These are phyloP conservation scores for Xanthoconium stramineum DNA, from an alignment of 768 basidiomycete genomes.

Conservation along the genomic window DNA sequence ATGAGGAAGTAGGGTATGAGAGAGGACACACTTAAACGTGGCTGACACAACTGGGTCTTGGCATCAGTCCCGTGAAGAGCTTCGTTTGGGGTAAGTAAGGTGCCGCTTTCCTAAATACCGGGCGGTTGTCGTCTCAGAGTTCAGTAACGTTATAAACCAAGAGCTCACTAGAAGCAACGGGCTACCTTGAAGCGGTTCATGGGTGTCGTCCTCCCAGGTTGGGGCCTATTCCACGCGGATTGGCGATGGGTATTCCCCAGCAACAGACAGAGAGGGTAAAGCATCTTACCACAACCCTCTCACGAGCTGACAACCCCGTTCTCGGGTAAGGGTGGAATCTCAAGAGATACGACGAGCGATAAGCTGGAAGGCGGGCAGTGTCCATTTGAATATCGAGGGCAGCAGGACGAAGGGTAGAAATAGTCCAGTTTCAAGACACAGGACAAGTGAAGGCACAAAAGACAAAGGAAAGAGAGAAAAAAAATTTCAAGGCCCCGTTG, in stretches of 20 bases:
- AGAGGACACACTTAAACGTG: slow-evolving; percentile 15
- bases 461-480: neutral
- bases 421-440: neutral
- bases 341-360: slow-evolving; percentile 28
- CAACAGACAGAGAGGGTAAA: neutral
- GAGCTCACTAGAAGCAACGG: neutral
- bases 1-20: neutral
- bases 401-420: neutral
- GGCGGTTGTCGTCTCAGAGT: neutral
- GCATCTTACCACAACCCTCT: slow-evolving; percentile 23
- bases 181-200: neutral
- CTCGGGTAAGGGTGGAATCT: slow-evolving; percentile 32
- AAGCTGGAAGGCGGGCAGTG: slow-evolving; percentile 14
- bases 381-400: slow-evolving; percentile 15
- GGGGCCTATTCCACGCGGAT: slow-evolving; percentile 9
- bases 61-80: slow-evolving; percentile 3
- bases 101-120: slow-evolving; percentile 10
- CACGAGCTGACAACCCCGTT: slow-evolving; percentile 17
- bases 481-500: slow-evolving; percentile 12
- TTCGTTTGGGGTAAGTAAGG: neutral
- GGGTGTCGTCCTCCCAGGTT: neutral
- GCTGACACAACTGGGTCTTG: slow-evolving; percentile 2
- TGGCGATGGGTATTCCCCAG: slow-evolving; percentile 9
- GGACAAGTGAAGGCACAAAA: slow-evolving; percentile 4
- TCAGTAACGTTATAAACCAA: neutral